phyloP scores from a whole-genome alignment of 345 rosid genomes.

The Bruguiera parviflora region DNA sequence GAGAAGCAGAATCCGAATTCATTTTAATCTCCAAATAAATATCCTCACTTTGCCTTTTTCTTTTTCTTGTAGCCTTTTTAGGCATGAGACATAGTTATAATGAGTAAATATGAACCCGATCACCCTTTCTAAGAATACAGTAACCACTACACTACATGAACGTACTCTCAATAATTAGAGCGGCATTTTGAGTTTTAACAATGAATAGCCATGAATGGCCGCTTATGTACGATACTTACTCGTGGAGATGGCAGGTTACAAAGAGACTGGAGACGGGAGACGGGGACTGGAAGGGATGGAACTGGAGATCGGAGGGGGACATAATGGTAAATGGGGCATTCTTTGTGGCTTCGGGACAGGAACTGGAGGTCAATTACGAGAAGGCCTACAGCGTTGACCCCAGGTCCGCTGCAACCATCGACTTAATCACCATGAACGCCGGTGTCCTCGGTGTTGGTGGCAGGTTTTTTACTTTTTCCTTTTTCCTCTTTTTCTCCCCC shows the following conservation, averaged over 20 bases:
- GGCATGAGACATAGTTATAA: no score
- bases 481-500: background rate
- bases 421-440: conserved; percentile 26
- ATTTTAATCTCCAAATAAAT: no score
- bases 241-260: conserved; percentile 53
- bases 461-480: background rate
- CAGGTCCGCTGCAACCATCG: conserved; percentile 67
- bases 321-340: conserved; percentile 86
- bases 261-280: conserved; percentile 79
- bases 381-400: conserved; percentile 93
- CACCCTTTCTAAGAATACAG: background rate
- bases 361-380: conserved; percentile 67
- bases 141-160: no score
- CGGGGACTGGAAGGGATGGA: conserved; percentile 78
- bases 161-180: no score
- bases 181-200: no score
- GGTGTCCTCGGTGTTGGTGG: conserved; percentile 34
- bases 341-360: conserved; percentile 79
- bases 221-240: no score
- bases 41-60: no score
- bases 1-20: no score
- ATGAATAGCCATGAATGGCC: no score
- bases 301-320: conserved; percentile 96
- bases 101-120: background rate
- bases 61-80: no score